These are phyloP conservation scores for Sordariomycetes sp. DNA, from an alignment of 2,329 filamentous ascomycete species.

Conservation along the genomic window DNA sequence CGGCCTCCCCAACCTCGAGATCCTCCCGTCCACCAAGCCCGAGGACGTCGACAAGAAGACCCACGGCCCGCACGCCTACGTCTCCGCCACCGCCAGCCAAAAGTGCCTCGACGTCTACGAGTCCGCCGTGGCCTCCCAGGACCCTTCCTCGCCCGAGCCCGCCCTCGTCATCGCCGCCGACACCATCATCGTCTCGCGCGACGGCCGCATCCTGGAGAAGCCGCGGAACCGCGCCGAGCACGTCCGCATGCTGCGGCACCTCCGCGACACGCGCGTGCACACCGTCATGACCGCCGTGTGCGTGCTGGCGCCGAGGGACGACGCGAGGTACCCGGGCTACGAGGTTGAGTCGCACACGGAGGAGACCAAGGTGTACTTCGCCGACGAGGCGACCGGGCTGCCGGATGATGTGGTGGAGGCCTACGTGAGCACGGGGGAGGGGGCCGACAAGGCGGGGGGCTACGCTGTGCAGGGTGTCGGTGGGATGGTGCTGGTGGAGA, in stretches of 20 bases:
- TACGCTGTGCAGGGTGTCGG: constrained; percentile 90
- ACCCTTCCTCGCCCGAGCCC: constrained; percentile 43
- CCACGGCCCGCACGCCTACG: constrained; percentile 80
- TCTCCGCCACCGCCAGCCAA: constrained; percentile 70
- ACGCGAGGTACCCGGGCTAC: constrained; percentile 77
- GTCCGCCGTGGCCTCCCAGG: constrained; percentile 14
- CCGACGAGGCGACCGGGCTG: constrained; percentile 44
- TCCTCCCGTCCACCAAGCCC: constrained; percentile 70
- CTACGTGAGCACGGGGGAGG: constrained; percentile 78
- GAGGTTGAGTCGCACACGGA: constrained; percentile 71
- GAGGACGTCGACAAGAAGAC: constrained; percentile 71
- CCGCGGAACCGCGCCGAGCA: constrained; percentile 74
- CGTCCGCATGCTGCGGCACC: constrained; percentile 67
- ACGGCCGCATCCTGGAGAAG: constrained; percentile 81
- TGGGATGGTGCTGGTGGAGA: constrained; percentile 76
- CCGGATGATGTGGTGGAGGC: constrained; percentile 71
- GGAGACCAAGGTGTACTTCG: constrained; percentile 87
- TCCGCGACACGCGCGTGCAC: constrained; percentile 69
- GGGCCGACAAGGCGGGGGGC: constrained; percentile 89
- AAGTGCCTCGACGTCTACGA: constrained; percentile 70
- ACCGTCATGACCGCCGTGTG: constrained; percentile 80
- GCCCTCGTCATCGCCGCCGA: constrained; percentile 83
- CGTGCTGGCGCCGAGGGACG: constrained; percentile 71
- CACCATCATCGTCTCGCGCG: constrained; percentile 71
- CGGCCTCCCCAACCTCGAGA: constrained; percentile 71